A percentile compares a stretch with the other conserved stretches of the same genome.
Conservation (phyloP, 1,284 basidiomycete species). For the Ganoderma meredithae region DNA sequence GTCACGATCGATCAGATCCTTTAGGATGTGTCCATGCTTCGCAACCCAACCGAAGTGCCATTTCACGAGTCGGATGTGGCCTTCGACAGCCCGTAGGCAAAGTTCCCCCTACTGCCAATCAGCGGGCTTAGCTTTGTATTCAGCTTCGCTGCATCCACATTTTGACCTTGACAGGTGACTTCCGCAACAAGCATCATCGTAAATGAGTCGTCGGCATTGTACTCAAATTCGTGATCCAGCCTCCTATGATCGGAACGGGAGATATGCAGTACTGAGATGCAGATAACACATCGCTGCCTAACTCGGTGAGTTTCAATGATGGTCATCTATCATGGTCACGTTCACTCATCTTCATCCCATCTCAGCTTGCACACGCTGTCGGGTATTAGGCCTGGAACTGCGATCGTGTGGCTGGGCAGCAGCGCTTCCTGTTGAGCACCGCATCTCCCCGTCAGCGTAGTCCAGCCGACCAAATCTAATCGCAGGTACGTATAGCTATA, state of each 20-base stretch:
- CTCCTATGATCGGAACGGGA: background rate
- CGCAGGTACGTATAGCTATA: background rate
- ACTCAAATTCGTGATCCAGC: background rate
- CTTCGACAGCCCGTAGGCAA: background rate
- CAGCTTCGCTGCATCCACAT: background rate
- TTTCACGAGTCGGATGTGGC: background rate
- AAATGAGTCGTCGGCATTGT: background rate
- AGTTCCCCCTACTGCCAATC: background rate
- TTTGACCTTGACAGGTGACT: background rate
- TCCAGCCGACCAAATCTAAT: background rate
- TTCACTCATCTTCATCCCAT: background rate
- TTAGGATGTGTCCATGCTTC: background rate
- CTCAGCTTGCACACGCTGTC: background rate
- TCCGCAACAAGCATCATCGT: background rate
- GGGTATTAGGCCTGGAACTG: background rate
- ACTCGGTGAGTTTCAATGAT: background rate
- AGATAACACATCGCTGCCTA: background rate
- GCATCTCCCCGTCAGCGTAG: background rate
- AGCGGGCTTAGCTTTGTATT: background rate
- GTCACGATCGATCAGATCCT: background rate
- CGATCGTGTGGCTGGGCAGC: constrained; percentile 2
- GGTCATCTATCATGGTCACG: background rate
- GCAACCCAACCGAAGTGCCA: background rate
- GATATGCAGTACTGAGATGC: background rate
- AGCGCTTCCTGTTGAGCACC: background rate